A percentile compares a stretch with the other conserved stretches of the same genome.
Conservation (phyloP, 2,329 filamentous ascomycete species). For the Paecilomyces fulvus region DNA sequence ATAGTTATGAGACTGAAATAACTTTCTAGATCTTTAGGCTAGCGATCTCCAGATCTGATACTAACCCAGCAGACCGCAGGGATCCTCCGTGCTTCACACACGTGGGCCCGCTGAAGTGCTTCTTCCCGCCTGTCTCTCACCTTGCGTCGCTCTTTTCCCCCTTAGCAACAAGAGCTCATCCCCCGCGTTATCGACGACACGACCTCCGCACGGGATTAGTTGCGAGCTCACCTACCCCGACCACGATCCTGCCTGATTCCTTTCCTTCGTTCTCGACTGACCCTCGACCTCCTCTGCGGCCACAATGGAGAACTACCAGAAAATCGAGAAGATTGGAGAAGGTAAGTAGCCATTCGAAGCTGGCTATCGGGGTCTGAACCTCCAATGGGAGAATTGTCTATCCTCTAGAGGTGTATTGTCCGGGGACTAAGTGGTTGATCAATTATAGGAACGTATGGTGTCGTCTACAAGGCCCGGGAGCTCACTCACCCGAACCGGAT, state of each 20-base stretch:
- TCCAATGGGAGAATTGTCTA: neutral
- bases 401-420: slow-evolving; percentile 1
- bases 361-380: neutral
- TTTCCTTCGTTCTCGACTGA: neutral
- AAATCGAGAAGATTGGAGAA: slow-evolving; percentile 94
- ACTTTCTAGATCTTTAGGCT: neutral
- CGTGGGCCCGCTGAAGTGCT: neutral
- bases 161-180: slow-evolving; percentile 14
- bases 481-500: slow-evolving; percentile 74
- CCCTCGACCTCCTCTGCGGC: neutral
- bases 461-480: slow-evolving; percentile 90
- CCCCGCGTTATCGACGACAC: slow-evolving; percentile 10
- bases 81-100: neutral
- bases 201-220: neutral
- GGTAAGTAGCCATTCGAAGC: slow-evolving; percentile 46
- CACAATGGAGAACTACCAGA: slow-evolving; percentile 89
- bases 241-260: neutral
- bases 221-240: neutral
- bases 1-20: neutral
- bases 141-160: slow-evolving; percentile 11
- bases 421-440: slow-evolving; percentile 2
- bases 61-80: neutral
- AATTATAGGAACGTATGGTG: slow-evolving; percentile 73
- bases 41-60: neutral
- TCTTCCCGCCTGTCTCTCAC: slow-evolving; percentile 19